These are phyloP conservation scores for Trebouxia sp. DNA, from an alignment of 139 green algal genomes.

Conservation along the genomic window DNA sequence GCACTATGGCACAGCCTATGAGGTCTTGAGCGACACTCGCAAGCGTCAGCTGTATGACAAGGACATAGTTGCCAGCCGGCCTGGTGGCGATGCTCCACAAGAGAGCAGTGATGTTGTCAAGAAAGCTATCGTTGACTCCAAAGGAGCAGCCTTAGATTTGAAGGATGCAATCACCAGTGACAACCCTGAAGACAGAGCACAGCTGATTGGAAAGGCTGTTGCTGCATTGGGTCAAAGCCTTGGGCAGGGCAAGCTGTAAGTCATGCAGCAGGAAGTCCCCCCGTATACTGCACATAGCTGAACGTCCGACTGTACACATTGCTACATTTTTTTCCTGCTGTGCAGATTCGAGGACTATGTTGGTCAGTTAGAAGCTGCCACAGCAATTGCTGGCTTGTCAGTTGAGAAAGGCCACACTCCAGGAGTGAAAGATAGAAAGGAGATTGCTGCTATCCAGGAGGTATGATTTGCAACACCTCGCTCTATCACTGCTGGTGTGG, in stretches of 20 bases:
- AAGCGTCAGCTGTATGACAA: constrained; percentile 4
- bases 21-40: background rate
- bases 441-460: constrained; percentile 20
- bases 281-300: background rate
- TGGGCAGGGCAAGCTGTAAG: constrained; percentile 25
- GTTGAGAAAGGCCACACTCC: background rate
- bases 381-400: constrained; percentile 14
- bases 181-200: constrained; percentile 2
- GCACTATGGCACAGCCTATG: constrained; percentile 17
- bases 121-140: background rate
- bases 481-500: background rate
- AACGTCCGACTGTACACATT: background rate
- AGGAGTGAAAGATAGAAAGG: constrained; percentile 4
- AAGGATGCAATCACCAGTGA: constrained; percentile 19
- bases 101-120: background rate
- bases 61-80: background rate
- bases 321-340: background rate
- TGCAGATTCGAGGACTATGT: constrained; percentile 29
- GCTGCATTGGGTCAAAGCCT: constrained; percentile 17
- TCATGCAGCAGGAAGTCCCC: background rate
- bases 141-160: background rate
- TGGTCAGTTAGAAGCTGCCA: background rate
- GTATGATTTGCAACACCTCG: background rate
- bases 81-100: background rate
- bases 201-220: constrained; percentile 19